Base-by-base conservation (phyloP, 2,329 filamentous ascomycete species). In the Dichotomopilus funicola region DNA sequence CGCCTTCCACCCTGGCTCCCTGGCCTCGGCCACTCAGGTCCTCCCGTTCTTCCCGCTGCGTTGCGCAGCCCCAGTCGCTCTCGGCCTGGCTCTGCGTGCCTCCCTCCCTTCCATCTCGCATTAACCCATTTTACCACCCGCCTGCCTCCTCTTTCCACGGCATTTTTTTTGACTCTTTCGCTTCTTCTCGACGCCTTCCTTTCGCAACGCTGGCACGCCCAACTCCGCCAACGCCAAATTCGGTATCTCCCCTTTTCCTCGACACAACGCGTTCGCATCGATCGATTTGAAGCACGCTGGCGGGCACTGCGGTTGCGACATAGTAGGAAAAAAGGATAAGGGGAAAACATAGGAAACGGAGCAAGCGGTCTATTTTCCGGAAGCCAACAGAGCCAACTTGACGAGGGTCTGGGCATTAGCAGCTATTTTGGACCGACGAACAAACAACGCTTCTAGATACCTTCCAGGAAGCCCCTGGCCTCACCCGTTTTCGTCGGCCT, bases 281-380 rank as follows among this genome's bases (percentile, higher is more conserved):
- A 59, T 61, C 58, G 53, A 60, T 60, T 61, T 59, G 55, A 59
- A 63, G 54, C 52, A 63, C 62, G 54, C 56, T 59, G 62, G 61
- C 63, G 53, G 63, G 61, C 49, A 62, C 61, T 59, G 60, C 62
- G 59, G 58, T 59, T 61, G 58, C 59, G 55, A 59, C 51, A 54
- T 35, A 51, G 13, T 9, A 35, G 43, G 49, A 27, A 27, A 27
- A 27, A 27, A 27, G 19, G 19, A 27, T 27, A 27, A 27, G 19
- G 19, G 19, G 19, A 27, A 27, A 27, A 27, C 19, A 27, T 27
- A 27, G 19, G 19, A 27, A 27, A 27, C 19, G 19, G 19, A 27
- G 19, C 19, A 27, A 27, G 19, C 19, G 19, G 19, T 27, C 19
- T 27, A 27, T 27, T 27, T 27, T 27, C 19, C 19, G 19, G 19